Conservation (phyloP, 2,329 filamentous ascomycete genomes). For the Pseudocercospora vitis region DNA sequence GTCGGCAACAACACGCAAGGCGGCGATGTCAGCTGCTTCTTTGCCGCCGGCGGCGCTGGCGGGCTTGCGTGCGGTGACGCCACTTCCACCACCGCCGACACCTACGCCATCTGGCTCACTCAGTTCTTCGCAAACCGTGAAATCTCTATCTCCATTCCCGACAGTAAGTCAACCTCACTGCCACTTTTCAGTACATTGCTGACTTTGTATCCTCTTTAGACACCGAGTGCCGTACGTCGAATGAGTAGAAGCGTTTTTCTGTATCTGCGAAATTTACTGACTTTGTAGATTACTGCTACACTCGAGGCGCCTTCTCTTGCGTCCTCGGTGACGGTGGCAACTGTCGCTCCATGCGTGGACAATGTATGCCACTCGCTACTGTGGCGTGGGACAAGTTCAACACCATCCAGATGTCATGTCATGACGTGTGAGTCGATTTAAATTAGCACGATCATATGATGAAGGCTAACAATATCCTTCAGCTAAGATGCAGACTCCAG, state of each 20-base stretch:
- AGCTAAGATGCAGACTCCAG: neutral
- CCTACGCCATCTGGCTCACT: neutral
- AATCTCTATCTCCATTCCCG: neutral
- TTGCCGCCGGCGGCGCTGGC: neutral
- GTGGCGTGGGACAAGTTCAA: neutral
- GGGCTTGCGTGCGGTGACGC: neutral
- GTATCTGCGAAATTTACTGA: no score
- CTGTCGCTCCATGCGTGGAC: neutral
- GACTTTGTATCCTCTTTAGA: neutral
- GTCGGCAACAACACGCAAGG: slow-evolving; percentile 2
- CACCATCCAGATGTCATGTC: neutral
- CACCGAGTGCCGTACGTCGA: neutral
- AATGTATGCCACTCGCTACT: neutral
- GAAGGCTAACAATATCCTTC: neutral
- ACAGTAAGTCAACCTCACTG: neutral
- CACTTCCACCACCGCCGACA: neutral
- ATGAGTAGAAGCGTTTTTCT: no score
- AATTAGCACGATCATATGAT: neutral
- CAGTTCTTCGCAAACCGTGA: neutral
- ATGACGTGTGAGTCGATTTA: neutral
- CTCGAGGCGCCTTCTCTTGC: neutral
- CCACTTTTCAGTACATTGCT: neutral
- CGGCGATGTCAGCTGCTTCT: neutral
- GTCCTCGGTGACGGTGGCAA: neutral
- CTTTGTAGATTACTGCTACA: slow-evolving; percentile 6